phyloP scores from a whole-genome alignment of 108 stramenopile genomes.

The Asterionellopsis glacialis region DNA sequence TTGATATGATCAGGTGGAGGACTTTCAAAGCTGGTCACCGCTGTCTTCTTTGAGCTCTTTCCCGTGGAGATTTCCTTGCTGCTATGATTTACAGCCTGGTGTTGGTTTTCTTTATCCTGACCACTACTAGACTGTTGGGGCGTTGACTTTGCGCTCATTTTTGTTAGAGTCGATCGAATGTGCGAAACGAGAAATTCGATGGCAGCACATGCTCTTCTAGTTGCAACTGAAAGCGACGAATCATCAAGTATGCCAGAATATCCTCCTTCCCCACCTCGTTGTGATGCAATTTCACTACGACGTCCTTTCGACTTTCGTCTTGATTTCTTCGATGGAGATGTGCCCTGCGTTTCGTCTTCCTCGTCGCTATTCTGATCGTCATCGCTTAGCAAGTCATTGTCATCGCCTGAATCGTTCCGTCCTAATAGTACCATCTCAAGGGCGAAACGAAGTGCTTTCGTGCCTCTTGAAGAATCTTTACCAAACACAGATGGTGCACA shows the following conservation, averaged over 20 bases:
- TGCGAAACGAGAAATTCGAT: constrained; percentile 71
- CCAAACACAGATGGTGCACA: constrained; percentile 60
- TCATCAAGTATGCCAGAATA: constrained; percentile 24
- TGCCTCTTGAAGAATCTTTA: constrained; percentile 36
- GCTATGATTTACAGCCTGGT: no score
- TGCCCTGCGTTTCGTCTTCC: constrained; percentile 23
- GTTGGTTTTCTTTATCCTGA: no score
- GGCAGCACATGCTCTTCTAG: constrained; percentile 57
- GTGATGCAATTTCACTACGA: background rate
- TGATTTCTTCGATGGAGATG: background rate
- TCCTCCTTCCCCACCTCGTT: background rate
- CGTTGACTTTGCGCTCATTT: background rate
- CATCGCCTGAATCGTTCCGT: constrained; percentile 13
- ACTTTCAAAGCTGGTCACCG: constrained; percentile 6
- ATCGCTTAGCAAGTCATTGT: constrained; percentile 6
- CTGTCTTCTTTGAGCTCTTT: background rate
- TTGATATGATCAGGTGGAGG: constrained; percentile 29
- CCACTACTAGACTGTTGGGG: no score
- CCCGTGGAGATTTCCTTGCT: no score
- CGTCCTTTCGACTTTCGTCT: constrained; percentile 7
- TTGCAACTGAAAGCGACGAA: constrained; percentile 40
- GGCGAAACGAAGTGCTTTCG: constrained; percentile 56
- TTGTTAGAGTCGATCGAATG: constrained; percentile 41
- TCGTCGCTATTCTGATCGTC: constrained; percentile 29
- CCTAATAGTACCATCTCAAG: constrained; percentile 59